These are phyloP conservation scores for Heterobasidion occidentale DNA, from an alignment of 1,284 basidiomycete genomes.

Conservation along the genomic window DNA sequence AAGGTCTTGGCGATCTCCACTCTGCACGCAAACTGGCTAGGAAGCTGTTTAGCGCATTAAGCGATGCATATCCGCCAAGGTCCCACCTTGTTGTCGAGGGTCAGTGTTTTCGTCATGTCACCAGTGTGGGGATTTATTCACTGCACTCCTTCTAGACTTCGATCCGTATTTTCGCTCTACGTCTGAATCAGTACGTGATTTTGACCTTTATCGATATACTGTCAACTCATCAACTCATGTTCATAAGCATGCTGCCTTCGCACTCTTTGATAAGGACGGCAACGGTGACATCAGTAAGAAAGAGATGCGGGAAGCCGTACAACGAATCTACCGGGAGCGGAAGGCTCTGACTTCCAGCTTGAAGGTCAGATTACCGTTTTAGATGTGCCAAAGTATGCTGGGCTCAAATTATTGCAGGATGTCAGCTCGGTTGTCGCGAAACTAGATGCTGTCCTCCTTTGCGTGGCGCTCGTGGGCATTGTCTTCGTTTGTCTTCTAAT, in stretches of 20 bases:
- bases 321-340: constrained; percentile 75
- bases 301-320: constrained; percentile 82
- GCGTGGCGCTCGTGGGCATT: constrained; percentile 50
- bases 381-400: background rate
- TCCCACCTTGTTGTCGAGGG: constrained; percentile 61
- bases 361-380: constrained; percentile 36
- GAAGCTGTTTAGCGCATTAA: constrained; percentile 66
- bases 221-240: background rate
- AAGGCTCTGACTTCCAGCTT: constrained; percentile 66
- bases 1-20: constrained; percentile 47
- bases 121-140: background rate
- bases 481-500: constrained; percentile 74
- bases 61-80: constrained; percentile 49
- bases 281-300: constrained; percentile 77
- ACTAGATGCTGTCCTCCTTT: constrained; percentile 66
- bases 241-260: constrained; percentile 59
- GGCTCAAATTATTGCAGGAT: constrained; percentile 32
- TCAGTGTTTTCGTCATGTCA: constrained; percentile 16
- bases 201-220: background rate
- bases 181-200: constrained; percentile 55
- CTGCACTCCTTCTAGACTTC: constrained; percentile 40
- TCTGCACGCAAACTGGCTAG: constrained; percentile 69
- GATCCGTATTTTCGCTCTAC: constrained; percentile 70
- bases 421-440: constrained; percentile 68
- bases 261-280: constrained; percentile 74